Evolutionary conservation across 352 stramenopile genomes (phyloP), one percentile per base, ranked within the genome.

Genomic region (Phytophthora brassicae): DNA sequence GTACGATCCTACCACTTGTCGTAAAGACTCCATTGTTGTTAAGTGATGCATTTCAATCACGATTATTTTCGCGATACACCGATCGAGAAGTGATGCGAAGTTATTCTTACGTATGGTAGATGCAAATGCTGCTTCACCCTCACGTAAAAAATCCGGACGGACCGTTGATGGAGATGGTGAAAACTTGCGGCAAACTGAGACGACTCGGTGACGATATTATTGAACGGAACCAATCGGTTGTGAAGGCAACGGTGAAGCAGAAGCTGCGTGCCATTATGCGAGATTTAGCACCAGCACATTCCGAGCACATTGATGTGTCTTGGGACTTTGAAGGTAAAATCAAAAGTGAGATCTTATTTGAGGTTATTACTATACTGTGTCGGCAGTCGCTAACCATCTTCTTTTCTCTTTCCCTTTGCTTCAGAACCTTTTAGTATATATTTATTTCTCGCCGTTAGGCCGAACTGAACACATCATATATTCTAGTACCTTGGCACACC

Each of bases 51-150:
- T 53, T 48, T 38, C 28, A 60, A 14, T 41, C 29, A n/a, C 19
- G 20, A 0, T 52, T 24, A n/a, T 60, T 60, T 39, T 53, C 22
- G 14, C 42, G 53, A 7, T 53, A 60, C 53, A 60, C 53, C 26
- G 23, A 53, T 22, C 42, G 53, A 12, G 53, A 60, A 23, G 42
- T 46, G 20, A 53, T 60, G 53, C 14, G 13, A 6, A 46, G 28
- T 22, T 60, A 41, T 8, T 46, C 42, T 2, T 53, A 39, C 11
- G 42, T 53, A 0, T 60, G 28, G 29, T 31, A 60, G 14, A 53
- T 53, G 28, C 53, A 60, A 44, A 24, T 60, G 41, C 13, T 60
- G 20, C 41, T 44, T 20, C 52, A 60, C 22, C 52, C 39, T 0
- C n/a, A 52, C 9, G 1, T 16, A 16, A 47, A 46, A 19, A 50